Conservation (phyloP, 257 asterid genomes). For the Forsythia viridissima region DNA sequence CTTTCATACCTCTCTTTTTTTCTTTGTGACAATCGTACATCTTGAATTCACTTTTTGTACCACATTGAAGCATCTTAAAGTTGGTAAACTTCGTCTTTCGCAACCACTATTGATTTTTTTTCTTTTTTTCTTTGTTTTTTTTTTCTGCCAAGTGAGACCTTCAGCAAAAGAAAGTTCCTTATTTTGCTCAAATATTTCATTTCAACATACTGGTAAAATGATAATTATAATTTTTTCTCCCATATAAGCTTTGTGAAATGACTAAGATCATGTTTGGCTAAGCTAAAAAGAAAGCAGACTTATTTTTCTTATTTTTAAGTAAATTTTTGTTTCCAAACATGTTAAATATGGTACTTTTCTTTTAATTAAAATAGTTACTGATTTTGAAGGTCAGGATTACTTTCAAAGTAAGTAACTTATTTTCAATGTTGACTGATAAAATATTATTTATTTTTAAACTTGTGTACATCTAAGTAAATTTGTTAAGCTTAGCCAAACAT, state of each 20-base stretch:
- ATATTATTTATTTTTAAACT: neutral
- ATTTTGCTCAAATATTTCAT: neutral
- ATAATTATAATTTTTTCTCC: neutral
- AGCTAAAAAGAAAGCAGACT: neutral
- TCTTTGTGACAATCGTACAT: neutral
- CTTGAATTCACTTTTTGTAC: neutral
- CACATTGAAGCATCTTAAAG: conserved; percentile 12
- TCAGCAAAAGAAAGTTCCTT: neutral
- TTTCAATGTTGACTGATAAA: neutral
- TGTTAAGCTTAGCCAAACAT: neutral
- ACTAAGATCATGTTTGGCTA: neutral
- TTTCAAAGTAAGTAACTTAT: neutral
- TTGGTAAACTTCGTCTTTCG: neutral
- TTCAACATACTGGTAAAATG: neutral
- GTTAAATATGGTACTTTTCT: neutral
- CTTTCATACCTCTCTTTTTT: too few relatives aligned
- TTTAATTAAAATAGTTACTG: neutral
- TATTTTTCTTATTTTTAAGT: neutral
- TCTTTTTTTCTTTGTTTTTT: too few relatives aligned
- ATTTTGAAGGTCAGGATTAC: neutral
- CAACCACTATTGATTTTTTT: neutral
- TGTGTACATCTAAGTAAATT: neutral
- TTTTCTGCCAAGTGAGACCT: neutral
- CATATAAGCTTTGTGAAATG: neutral
- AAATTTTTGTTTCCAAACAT: neutral